These are phyloP conservation scores for Lipomyces sp. DNA, from an alignment of 805 yeast species.

Conservation along the genomic window DNA sequence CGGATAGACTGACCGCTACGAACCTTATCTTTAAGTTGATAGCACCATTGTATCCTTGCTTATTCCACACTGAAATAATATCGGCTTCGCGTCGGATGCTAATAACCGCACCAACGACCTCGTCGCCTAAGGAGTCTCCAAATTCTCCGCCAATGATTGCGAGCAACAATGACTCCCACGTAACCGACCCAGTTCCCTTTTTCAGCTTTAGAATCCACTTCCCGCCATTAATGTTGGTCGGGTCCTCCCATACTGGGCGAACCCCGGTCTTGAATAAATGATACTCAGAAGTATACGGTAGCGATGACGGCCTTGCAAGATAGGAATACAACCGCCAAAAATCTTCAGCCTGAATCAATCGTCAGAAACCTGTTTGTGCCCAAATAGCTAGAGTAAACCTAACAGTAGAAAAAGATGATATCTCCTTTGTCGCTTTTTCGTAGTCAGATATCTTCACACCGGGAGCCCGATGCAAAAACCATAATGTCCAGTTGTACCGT, in stretches of 20 bases:
- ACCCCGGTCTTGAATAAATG: conserved; percentile 92
- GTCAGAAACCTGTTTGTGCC: neutral
- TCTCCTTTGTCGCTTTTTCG: conserved; percentile 90
- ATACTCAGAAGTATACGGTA: conserved; percentile 92
- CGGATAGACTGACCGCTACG: neutral
- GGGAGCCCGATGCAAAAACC: conserved; percentile 93
- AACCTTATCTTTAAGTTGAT: conserved; percentile 37
- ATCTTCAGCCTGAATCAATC: conserved; percentile 68
- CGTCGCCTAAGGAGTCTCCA: conserved; percentile 49
- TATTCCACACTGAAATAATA: conserved; percentile 66
- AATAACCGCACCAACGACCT: conserved; percentile 62
- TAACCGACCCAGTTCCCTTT: conserved; percentile 49
- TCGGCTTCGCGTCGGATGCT: conserved; percentile 61
- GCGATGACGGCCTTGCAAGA: conserved; percentile 83
- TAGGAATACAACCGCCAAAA: conserved; percentile 97
- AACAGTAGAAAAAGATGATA: conserved; percentile 76
- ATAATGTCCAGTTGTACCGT: conserved; percentile 89
- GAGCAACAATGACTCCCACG: conserved; percentile 54
- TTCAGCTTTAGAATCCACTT: conserved; percentile 84
- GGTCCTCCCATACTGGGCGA: conserved; percentile 98
- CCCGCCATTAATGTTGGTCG: conserved; percentile 84
- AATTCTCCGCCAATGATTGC: conserved; percentile 53
- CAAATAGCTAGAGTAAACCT: neutral
- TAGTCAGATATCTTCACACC: conserved; percentile 71
- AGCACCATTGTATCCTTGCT: conserved; percentile 46